Percentiles rank a stretch among this genome's conserved stretches.
phyloP scores from a whole-genome alignment of 1,284 basidiomycete genomes.

The Binderoboletus segoi region DNA sequence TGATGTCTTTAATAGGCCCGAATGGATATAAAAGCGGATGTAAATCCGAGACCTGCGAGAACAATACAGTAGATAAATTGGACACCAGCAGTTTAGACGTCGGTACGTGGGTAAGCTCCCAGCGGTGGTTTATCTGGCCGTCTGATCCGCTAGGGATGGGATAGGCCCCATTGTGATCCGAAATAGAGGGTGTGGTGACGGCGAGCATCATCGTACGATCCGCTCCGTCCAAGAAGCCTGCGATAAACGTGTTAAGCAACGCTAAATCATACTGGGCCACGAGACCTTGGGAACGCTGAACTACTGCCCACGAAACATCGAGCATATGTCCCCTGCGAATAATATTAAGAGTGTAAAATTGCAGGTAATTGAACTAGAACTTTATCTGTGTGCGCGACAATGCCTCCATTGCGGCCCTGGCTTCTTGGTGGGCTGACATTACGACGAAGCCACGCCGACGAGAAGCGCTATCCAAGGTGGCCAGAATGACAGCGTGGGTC shows the following conservation, averaged over 20 bases:
- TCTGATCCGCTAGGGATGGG: slow-evolving; percentile 13
- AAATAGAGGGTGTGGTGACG: slow-evolving; percentile 39
- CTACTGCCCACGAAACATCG: slow-evolving; percentile 81
- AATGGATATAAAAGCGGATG: slow-evolving; percentile 74
- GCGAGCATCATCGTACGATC: slow-evolving; percentile 67
- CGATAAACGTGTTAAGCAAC: slow-evolving; percentile 5
- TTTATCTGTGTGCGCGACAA: slow-evolving; percentile 70
- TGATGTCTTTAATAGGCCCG: slow-evolving; percentile 63
- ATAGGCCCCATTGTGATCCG: slow-evolving; percentile 31
- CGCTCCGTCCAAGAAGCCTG: slow-evolving; percentile 78
- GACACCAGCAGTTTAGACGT: slow-evolving; percentile 60
- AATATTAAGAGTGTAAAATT: not conserved
- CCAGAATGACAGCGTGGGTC: slow-evolving; percentile 73
- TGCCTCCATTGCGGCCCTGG: slow-evolving; percentile 62
- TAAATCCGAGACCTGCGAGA: slow-evolving; percentile 65
- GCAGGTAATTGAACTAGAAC: slow-evolving; percentile 28
- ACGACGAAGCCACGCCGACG: slow-evolving; percentile 78
- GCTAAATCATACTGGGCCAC: not conserved
- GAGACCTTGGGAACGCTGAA: slow-evolving; percentile 75
- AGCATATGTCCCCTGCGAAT: slow-evolving; percentile 61
- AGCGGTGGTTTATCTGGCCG: slow-evolving; percentile 15
- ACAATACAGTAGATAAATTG: slow-evolving; percentile 67
- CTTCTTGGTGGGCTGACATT: slow-evolving; percentile 71
- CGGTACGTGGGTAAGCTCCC: slow-evolving; percentile 41
- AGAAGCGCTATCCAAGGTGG: slow-evolving; percentile 78